Evolutionary conservation across 768 basidiomycete genomes (phyloP), one percentile per base, ranked within the genome.

Genomic region (Pulveroboletus ravenelii): DNA sequence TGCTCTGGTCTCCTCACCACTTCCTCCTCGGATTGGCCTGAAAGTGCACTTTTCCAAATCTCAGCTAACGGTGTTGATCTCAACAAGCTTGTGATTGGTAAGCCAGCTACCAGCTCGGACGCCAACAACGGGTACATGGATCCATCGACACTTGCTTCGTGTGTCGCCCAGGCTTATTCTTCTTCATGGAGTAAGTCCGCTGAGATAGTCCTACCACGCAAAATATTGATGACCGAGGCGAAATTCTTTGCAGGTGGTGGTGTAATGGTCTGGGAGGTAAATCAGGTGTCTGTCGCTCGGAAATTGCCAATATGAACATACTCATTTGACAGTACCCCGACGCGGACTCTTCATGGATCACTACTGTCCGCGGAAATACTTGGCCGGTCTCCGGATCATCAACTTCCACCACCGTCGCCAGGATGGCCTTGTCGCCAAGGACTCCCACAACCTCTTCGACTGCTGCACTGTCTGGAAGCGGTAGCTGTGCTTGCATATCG

Each of bases 21-120:
- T 10, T 77, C 75, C 2, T 74, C 74, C 10, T 62, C 65, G 18
- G 50, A 56, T 5, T 78, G 67, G 64, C 77, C 77, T 1, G 51
- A 66, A 18, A 70, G 73, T 3, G 64, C 74, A 0, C 61, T 80
- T 27, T 75, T 79, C 62, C 69, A 34, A 34, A 79, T 79, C 50
- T 62, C 71, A 20, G 73, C 74, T 3, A 77, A 69, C 51, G 84
- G 84, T 17, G 77, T 87, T 6, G 63, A 77, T 6, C 65, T 83
- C 40, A 64, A 77, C 62, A 89, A 88, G 68, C 72, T 89, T 50
- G 83, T 89, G 47, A 86, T 89, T 56, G 86, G 87, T 4, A 89
- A 89, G 66, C 86, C 86, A 7, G 80, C 78, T 3, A 50, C 73
- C 0, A 56, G 56, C 1, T 54, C 65, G 12, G 78, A 80, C 36